Evolutionary conservation across 352 stramenopile genomes (phyloP).

Genomic region (Phytophthora colocasiae): DNA sequence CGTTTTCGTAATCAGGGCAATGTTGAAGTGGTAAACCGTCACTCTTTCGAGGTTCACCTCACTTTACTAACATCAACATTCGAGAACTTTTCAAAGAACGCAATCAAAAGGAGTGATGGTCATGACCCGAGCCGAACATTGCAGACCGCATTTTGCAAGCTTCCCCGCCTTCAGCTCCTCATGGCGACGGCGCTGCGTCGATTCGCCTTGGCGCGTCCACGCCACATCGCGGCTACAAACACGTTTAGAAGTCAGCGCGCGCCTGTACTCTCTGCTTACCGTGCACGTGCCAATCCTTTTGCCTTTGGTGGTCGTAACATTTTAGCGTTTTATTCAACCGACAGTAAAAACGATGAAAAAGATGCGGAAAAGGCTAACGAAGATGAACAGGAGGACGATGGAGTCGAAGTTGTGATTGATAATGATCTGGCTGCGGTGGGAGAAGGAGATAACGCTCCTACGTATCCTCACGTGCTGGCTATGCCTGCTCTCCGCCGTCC

Average conservation of each 20-base stretch:
- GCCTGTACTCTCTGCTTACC: constrained; percentile 4
- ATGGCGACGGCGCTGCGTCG: constrained; percentile 53
- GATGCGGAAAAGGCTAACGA: constrained; percentile 39
- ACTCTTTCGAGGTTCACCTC: constrained; percentile 4
- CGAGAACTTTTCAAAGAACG: constrained; percentile 18
- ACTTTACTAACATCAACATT: constrained; percentile 10
- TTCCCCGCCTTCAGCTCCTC: background rate
- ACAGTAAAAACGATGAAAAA: constrained; percentile 32
- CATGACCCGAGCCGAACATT: constrained; percentile 4
- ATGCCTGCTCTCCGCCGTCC: constrained; percentile 78
- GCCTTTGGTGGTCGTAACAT: constrained; percentile 8
- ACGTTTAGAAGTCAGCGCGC: constrained; percentile 9
- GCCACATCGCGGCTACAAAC: background rate
- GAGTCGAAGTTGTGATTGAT: constrained; percentile 60
- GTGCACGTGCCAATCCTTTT: constrained; percentile 16
- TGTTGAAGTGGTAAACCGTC: constrained; percentile 13
- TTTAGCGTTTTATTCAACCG: constrained; percentile 42
- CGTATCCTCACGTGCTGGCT: constrained; percentile 79
- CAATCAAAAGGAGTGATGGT: constrained; percentile 20
- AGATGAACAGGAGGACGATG: constrained; percentile 9
- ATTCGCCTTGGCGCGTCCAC: constrained; percentile 37
- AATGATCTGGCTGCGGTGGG: constrained; percentile 64
- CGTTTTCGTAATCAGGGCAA: constrained; percentile 5
- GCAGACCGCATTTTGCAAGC: constrained; percentile 3
- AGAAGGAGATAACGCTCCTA: constrained; percentile 73